Conservation (phyloP, 208 protist genomes). For the Leishmania braziliensis region DNA sequence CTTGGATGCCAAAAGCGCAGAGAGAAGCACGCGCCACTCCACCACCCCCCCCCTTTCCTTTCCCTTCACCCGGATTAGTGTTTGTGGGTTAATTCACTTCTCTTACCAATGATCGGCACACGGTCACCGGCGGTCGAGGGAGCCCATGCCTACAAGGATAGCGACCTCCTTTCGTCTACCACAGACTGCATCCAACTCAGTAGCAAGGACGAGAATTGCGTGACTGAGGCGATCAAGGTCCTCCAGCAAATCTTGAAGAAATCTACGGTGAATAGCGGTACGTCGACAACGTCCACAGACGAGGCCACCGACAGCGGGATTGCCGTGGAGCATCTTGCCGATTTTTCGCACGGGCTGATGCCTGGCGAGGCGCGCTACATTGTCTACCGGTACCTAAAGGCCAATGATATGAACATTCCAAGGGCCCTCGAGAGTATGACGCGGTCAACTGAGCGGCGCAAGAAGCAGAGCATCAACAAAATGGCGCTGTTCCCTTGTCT, state of each 20-base stretch:
- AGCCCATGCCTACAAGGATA: constrained; percentile 4
- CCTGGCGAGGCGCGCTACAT: constrained; percentile 34
- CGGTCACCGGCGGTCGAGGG: background rate
- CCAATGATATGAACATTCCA: constrained; percentile 33
- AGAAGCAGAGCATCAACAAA: constrained; percentile 51
- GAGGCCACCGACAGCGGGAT: background rate
- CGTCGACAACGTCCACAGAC: background rate
- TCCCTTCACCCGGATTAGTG: background rate
- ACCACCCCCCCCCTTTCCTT: background rate
- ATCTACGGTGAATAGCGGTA: background rate
- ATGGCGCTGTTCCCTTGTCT: constrained; percentile 61
- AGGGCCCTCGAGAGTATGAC: constrained; percentile 37
- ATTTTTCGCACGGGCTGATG: constrained; percentile 35
- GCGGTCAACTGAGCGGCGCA: constrained; percentile 40
- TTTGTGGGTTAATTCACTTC: background rate
- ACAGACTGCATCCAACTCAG: constrained; percentile 24
- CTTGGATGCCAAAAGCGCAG: too few species aligned
- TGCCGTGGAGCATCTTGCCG: constrained; percentile 17
- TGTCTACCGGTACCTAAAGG: constrained; percentile 49
- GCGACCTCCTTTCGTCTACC: constrained; percentile 5
- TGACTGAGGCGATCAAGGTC: constrained; percentile 17
- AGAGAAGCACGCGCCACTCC: background rate
- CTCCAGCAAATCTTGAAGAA: constrained; percentile 17
- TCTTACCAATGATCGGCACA: background rate
- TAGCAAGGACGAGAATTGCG: background rate